Base-by-base conservation (phyloP, 2,329 filamentous ascomycete species). In the Diaporthe sp. region DNA sequence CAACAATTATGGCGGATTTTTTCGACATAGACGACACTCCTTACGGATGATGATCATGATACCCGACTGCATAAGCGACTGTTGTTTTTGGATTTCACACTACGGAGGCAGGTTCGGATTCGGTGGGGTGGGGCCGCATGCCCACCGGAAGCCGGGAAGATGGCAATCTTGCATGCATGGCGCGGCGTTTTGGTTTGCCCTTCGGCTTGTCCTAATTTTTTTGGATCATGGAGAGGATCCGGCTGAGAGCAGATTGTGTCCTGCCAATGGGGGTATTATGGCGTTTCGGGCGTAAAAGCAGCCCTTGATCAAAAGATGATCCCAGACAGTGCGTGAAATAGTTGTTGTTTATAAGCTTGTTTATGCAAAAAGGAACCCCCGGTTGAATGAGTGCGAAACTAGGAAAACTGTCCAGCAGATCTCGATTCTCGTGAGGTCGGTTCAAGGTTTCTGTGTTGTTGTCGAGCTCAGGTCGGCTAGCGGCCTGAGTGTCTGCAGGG, bases 51-150 rank as follows among this genome's bases (percentile, higher is more conserved):
- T 80, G 81, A 82, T 81, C 79, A 84, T 81, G 82, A 85, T 85
- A 83, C 85, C 84, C 85, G 85, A 86, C 83, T 88, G 87, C 87
- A 89, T 89, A 59, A 88, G 87, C 88, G 87, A 86, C 85, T 87
- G 84, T 59, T 75, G 68, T 71, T 69, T 63, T 63, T 73, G 55
- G 53, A 73, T 50, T 73, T 51, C 56, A 37, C 39, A 42, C 35
- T 66, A 58, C 59, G 61, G 55, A 66, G 72, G 74, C 47, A 71
- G 63, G 66, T 58, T 37, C 68, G 53, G 59, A 51, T 25, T 47
- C 13, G 66, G 72, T 39, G 61, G 59, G 59, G 50, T 44, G 25
- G 25, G 65, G 44, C 27, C 47, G 47, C 47, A 37, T 42, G 35
- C 30, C 58, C 58, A 59, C 35, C 19, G 22, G 72, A 39, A 63